These are phyloP conservation scores for Dalbergia cultrata DNA, from an alignment of 306 rosid genomes.

Conservation along the genomic window DNA sequence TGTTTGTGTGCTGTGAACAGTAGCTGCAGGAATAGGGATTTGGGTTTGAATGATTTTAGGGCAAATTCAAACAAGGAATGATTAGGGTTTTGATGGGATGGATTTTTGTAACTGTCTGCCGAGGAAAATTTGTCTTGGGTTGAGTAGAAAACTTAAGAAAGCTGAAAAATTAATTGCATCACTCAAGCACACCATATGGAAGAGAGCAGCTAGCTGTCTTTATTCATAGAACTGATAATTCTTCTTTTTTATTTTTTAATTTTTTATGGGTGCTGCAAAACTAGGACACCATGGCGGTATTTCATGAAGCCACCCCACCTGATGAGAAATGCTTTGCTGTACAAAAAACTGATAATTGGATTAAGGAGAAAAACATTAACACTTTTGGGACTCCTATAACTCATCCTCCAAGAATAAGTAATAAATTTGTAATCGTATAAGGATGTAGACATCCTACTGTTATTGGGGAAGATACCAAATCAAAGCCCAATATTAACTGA, in stretches of 20 bases:
- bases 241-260: neutral
- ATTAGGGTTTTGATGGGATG: constrained; percentile 13
- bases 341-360: neutral
- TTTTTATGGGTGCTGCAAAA: neutral
- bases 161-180: constrained; percentile 30
- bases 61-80: constrained; percentile 10
- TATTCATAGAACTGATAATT: no score
- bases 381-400: constrained; percentile 2
- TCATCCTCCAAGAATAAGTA: constrained; percentile 4
- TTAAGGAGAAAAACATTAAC: constrained; percentile 7
- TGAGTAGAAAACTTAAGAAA: neutral
- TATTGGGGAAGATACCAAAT: neutral
- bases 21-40: neutral
- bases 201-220: constrained; percentile 13
- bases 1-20: constrained; percentile 4
- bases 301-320: neutral
- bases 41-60: constrained; percentile 16
- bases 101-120: neutral
- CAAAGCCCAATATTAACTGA: no score
- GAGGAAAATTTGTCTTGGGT: constrained; percentile 1
- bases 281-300: neutral
- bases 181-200: constrained; percentile 5
- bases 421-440: neutral
- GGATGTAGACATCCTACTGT: neutral
- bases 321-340: neutral